Conservation (phyloP, 306 rosid species). For the Albizia julibrissin region DNA sequence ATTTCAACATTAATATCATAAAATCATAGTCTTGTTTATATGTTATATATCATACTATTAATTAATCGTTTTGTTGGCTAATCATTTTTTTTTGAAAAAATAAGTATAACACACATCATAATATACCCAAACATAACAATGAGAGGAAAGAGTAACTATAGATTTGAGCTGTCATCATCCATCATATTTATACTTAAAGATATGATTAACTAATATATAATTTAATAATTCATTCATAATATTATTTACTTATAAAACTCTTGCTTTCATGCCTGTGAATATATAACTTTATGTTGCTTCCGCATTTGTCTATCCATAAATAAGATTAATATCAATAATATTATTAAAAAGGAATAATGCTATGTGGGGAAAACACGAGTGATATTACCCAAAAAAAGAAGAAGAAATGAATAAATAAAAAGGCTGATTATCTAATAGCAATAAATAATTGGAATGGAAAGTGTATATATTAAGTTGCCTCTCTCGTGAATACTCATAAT, state of each 20-base stretch:
- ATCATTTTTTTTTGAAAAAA: not conserved
- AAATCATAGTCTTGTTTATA: not conserved
- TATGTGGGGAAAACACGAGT: not conserved
- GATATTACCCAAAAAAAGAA: not conserved
- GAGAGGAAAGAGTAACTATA: not conserved
- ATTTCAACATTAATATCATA: not conserved
- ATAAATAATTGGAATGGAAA: not conserved
- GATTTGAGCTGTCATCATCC: not conserved
- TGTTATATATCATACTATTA: not conserved
- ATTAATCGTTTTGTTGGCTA: not conserved
- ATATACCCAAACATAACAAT: not conserved
- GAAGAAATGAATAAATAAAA: not conserved
- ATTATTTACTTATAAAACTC: not conserved
- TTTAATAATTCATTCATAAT: not conserved
- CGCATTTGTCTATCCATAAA: not conserved
- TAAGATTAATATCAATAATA: not conserved
- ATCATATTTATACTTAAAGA: not conserved
- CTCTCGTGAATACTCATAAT: slow-evolving; percentile 33
- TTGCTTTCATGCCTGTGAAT: not conserved
- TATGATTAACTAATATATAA: not conserved
- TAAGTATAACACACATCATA: not conserved
- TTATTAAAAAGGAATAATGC: not conserved
- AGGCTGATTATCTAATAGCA: not conserved
- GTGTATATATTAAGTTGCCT: slow-evolving; percentile 1
- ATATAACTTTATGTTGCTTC: not conserved